A percentile compares a stretch with the other conserved stretches of the same genome.
phyloP scores from a whole-genome alignment of 371 early-diverging fungal species.

The Mucor saturninus region DNA sequence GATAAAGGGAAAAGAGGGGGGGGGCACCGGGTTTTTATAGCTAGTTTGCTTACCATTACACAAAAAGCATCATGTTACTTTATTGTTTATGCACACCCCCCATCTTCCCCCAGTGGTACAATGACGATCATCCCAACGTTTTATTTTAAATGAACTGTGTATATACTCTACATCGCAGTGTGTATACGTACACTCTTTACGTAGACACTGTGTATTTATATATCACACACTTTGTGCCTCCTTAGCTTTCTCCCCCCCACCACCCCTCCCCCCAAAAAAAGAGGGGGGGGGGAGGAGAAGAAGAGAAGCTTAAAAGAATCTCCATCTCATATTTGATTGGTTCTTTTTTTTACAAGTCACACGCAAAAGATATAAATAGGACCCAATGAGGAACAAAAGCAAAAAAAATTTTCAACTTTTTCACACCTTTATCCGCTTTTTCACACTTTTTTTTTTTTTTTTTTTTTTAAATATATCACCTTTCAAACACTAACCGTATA shows the following conservation, averaged over 20 bases:
- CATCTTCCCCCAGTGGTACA: not conserved
- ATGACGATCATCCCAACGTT: not conserved
- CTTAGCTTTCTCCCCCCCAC: too few species aligned
- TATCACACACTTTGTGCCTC: not conserved
- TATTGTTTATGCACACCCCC: conserved; percentile 4
- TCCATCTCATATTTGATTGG: conserved; percentile 1
- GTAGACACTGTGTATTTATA: not conserved
- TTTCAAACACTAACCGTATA: not conserved
- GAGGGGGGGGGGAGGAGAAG: too few species aligned
- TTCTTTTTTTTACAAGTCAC: not conserved
- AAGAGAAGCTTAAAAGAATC: too few species aligned
- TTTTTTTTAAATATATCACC: not conserved
- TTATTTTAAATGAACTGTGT: too few species aligned
- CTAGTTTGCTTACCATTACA: not conserved
- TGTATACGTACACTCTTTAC: not conserved
- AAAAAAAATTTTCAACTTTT: conserved; percentile 16
- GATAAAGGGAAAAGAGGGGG: conserved; percentile 7
- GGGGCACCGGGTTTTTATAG: not conserved
- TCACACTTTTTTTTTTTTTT: conserved; percentile 23
- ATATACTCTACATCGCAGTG: too few species aligned
- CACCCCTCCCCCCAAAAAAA: not conserved
- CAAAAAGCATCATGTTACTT: conserved; percentile 14
- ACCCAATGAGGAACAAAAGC: conserved; percentile 17
- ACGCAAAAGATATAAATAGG: conserved; percentile 22
- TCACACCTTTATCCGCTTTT: conserved; percentile 23